Percentiles rank a stretch among this genome's conserved stretches.
phyloP scores from a whole-genome alignment of 352 stramenopile genomes.

The Pythium angustatum region DNA sequence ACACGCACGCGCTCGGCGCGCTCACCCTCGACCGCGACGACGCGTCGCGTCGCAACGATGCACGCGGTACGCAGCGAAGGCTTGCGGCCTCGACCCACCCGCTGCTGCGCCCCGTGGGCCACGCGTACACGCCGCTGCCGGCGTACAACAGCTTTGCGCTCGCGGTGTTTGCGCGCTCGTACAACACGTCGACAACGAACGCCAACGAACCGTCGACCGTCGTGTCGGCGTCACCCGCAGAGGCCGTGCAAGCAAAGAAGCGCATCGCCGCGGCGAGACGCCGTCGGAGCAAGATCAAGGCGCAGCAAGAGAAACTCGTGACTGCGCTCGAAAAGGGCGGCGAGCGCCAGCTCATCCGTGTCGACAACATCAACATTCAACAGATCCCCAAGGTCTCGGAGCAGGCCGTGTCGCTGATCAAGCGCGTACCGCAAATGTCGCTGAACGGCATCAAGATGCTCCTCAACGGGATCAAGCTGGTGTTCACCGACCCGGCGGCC shows the following conservation, averaged over 20 bases:
- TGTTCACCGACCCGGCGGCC: slow-evolving; percentile 60
- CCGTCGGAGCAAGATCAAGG: slow-evolving; percentile 78
- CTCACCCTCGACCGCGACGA: slow-evolving; percentile 20
- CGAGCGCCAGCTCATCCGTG: slow-evolving; percentile 74
- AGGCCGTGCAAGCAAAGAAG: slow-evolving; percentile 73
- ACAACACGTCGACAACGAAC: slow-evolving; percentile 41
- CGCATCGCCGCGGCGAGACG: slow-evolving; percentile 70
- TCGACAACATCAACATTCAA: slow-evolving; percentile 70
- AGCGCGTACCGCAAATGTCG: slow-evolving; percentile 66
- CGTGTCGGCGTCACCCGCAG: slow-evolving; percentile 30
- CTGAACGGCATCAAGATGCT: slow-evolving; percentile 55
- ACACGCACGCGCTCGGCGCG: slow-evolving; percentile 12
- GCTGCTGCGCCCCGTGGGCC: slow-evolving; percentile 13
- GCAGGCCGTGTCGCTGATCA: slow-evolving; percentile 65
- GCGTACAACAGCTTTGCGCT: slow-evolving; percentile 30
- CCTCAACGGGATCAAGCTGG: slow-evolving; percentile 55
- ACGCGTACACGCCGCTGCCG: slow-evolving; percentile 13
- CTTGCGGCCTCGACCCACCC: slow-evolving; percentile 14
- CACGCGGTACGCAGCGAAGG: slow-evolving; percentile 15
- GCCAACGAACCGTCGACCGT: slow-evolving; percentile 34
- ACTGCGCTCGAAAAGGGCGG: slow-evolving; percentile 77
- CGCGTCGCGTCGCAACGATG: slow-evolving; percentile 19
- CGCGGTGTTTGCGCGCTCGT: slow-evolving; percentile 40
- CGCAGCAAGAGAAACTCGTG: slow-evolving; percentile 79
- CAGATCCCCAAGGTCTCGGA: slow-evolving; percentile 75